These are phyloP conservation scores for Aspergillus udagawae DNA, from an alignment of 2,329 filamentous ascomycete genomes.

Conservation along the genomic window DNA sequence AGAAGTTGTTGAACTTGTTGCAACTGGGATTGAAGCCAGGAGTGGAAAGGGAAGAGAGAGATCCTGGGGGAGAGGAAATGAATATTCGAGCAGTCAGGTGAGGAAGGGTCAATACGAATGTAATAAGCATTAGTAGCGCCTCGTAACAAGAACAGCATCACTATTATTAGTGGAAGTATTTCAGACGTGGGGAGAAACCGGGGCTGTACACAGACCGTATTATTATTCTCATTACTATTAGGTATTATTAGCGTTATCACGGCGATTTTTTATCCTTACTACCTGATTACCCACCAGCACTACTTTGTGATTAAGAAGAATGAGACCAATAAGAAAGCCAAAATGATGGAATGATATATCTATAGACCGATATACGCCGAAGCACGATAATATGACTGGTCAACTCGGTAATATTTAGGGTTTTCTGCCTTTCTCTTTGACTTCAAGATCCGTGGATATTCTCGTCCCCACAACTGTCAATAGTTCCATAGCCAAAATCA, in stretches of 20 bases:
- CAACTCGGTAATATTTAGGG: too few relatives aligned
- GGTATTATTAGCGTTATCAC: too few relatives aligned
- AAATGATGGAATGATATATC: not conserved
- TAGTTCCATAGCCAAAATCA: not conserved
- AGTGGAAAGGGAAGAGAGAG: constrained; percentile 5
- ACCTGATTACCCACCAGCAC: too few relatives aligned
- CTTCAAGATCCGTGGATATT: too few relatives aligned
- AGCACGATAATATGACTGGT: not conserved
- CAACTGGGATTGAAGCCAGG: not conserved
- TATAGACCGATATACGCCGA: not conserved
- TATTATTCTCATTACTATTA: too few relatives aligned
- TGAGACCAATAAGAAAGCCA: too few relatives aligned
- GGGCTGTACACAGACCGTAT: not conserved
- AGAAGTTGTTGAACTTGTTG: not conserved
- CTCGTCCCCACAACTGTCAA: not conserved
- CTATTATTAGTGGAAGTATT: not conserved
- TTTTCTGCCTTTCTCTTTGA: too few relatives aligned
- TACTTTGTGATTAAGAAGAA: too few relatives aligned
- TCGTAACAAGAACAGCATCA: not conserved
- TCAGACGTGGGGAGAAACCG: not conserved
- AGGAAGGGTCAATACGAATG: not conserved
- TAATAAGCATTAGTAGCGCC: not conserved
- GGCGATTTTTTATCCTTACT: too few relatives aligned
- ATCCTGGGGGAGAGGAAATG: not conserved
- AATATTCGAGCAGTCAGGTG: not conserved